Percentiles rank a stretch among this genome's conserved stretches.
phyloP scores from a whole-genome alignment of 1,284 basidiomycete species.

The Cronartium quercuum region DNA sequence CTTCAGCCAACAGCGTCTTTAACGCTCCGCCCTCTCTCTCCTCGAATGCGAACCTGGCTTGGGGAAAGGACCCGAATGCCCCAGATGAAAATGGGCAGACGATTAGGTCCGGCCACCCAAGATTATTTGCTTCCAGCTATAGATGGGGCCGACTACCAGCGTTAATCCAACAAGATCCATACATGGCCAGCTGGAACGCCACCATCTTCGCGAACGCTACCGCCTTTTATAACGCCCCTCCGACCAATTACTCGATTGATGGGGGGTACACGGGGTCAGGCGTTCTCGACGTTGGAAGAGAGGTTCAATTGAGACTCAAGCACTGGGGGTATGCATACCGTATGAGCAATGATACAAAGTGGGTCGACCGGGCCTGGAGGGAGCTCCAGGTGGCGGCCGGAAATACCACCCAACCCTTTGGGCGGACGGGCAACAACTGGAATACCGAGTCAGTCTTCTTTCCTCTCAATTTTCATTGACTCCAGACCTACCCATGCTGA shows the following conservation, averaged over 20 bases:
- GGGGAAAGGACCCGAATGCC: slow-evolving; percentile 28
- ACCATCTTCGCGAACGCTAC: slow-evolving; percentile 86
- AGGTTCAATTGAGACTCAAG: slow-evolving; percentile 84
- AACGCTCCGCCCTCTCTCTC: slow-evolving; percentile 23
- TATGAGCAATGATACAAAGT: slow-evolving; percentile 80
- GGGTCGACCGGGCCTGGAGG: slow-evolving; percentile 54
- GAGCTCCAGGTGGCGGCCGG: slow-evolving; percentile 48
- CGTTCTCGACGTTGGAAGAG: slow-evolving; percentile 84
- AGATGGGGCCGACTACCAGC: slow-evolving; percentile 78
- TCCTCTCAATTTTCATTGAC: too few relatives aligned
- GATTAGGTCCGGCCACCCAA: slow-evolving; percentile 73
- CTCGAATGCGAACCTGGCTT: not conserved
- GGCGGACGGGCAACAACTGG: slow-evolving; percentile 52
- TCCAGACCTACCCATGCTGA: not conserved
- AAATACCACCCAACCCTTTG: slow-evolving; percentile 53
- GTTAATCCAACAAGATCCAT: slow-evolving; percentile 75
- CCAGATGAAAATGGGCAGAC: slow-evolving; percentile 60
- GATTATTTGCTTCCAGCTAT: slow-evolving; percentile 81
- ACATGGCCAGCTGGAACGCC: slow-evolving; percentile 67
- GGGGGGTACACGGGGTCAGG: slow-evolving; percentile 59
- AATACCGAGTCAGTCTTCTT: slow-evolving; percentile 41
- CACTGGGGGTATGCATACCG: slow-evolving; percentile 85
- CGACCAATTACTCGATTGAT: slow-evolving; percentile 48
- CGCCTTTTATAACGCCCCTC: slow-evolving; percentile 55
- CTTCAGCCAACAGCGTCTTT: slow-evolving; percentile 10